Conservation (phyloP, 1,284 basidiomycete species). For the Ustilago curta region DNA sequence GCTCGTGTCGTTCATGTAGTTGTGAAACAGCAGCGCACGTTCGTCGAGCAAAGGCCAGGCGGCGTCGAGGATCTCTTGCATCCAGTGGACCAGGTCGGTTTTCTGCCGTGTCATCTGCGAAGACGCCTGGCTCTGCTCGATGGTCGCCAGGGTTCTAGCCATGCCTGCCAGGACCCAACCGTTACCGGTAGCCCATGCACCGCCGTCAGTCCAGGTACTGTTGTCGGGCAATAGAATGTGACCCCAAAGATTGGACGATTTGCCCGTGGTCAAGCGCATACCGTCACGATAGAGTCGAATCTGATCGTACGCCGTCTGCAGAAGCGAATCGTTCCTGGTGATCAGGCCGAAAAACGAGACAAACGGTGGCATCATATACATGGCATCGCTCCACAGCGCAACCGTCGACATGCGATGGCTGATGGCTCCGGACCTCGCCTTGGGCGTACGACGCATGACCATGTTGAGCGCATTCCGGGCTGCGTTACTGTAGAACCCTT, state of each 20-base stretch:
- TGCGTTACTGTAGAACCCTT: slow-evolving; percentile 75
- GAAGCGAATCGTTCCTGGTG: slow-evolving; percentile 77
- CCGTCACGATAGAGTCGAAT: slow-evolving; percentile 79
- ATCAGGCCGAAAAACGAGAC: slow-evolving; percentile 86
- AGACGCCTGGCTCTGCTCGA: slow-evolving; percentile 75
- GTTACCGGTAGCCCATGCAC: slow-evolving; percentile 80
- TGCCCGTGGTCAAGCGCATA: slow-evolving; percentile 74
- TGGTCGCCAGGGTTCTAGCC: slow-evolving; percentile 82
- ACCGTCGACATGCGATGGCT: slow-evolving; percentile 60
- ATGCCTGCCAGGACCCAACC: slow-evolving; percentile 88
- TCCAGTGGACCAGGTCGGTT: slow-evolving; percentile 77
- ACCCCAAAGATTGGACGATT: slow-evolving; percentile 63
- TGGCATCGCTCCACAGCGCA: slow-evolving; percentile 68
- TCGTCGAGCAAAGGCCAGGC: slow-evolving; percentile 75
- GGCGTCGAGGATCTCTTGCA: slow-evolving; percentile 78
- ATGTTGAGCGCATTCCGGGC: slow-evolving; percentile 80
- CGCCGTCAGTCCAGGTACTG: slow-evolving; percentile 60
- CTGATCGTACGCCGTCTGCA: slow-evolving; percentile 81
- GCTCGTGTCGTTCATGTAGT: slow-evolving; percentile 58
- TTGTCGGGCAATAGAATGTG: slow-evolving; percentile 57
- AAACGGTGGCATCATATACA: slow-evolving; percentile 93
- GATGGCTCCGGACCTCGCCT: slow-evolving; percentile 68
- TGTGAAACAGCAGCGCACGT: slow-evolving; percentile 57
- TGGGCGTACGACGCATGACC: slow-evolving; percentile 77
- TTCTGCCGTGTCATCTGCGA: slow-evolving; percentile 74